These are phyloP conservation scores for Claviceps sp. DNA, from an alignment of 2,329 filamentous ascomycete genomes.

Conservation along the genomic window DNA sequence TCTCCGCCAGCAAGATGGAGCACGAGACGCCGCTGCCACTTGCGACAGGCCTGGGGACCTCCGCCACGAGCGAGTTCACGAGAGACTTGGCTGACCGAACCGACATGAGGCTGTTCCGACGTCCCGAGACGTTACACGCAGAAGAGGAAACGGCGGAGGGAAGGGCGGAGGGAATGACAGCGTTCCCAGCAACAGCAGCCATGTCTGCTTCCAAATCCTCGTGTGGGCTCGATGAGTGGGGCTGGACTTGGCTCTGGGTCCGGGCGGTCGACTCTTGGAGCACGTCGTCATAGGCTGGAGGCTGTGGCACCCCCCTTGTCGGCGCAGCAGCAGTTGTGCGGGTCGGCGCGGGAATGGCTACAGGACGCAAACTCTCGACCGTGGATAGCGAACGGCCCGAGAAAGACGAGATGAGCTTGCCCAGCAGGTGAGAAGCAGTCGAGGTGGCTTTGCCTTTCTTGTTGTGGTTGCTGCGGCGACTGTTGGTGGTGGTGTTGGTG, in stretches of 20 bases:
- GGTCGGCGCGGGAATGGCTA: neutral
- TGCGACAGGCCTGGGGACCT: conserved; percentile 60
- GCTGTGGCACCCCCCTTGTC: conserved; percentile 9
- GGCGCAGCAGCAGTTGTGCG: neutral
- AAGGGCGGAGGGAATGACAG: conserved; percentile 4
- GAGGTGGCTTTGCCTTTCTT: neutral
- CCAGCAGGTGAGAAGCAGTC: conserved; percentile 4
- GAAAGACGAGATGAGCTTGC: conserved; percentile 8
- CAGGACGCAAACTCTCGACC: neutral
- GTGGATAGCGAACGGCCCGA: conserved; percentile 2
- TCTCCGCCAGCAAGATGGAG: conserved; percentile 63
- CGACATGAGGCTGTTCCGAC: conserved; percentile 37
- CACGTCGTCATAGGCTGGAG: conserved; percentile 20
- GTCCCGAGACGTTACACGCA: conserved; percentile 16
- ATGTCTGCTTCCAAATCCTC: conserved; percentile 5
- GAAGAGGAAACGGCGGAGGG: conserved; percentile 1
- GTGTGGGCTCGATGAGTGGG: conserved; percentile 3
- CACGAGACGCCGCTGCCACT: conserved; percentile 63
- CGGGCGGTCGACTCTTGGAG: conserved; percentile 9
- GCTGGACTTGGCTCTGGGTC: neutral
- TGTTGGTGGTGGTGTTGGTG: conserved; percentile 20
- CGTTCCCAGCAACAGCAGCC: conserved; percentile 11
- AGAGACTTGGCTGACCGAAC: conserved; percentile 36
- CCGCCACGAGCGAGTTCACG: conserved; percentile 37
- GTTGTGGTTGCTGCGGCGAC: conserved; percentile 24